Conservation (phyloP, 176 grass and related monocot species). For the Musa itinerans region DNA sequence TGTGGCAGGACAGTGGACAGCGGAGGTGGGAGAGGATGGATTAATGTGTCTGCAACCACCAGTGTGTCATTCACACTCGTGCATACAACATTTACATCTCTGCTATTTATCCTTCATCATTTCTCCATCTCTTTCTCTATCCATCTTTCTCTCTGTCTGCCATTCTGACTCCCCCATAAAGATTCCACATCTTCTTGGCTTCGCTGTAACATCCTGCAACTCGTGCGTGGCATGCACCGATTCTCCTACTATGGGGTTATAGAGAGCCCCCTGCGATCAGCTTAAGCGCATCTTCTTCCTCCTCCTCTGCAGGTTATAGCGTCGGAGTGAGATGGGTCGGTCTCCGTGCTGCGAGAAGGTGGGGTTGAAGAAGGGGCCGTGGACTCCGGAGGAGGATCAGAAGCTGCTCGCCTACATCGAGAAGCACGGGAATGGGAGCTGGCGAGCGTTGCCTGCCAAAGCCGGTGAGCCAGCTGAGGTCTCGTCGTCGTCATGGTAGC, state of each 20-base stretch:
- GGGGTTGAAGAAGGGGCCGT: slow-evolving; percentile 32
- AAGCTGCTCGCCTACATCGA: slow-evolving; percentile 66
- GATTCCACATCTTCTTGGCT: neutral
- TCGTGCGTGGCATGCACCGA: neutral
- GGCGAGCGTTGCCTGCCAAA: slow-evolving; percentile 81
- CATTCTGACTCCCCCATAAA: neutral
- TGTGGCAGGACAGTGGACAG: too few species aligned
- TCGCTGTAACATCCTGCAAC: neutral
- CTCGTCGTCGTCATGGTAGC: neutral
- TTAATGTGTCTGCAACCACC: too few species aligned
- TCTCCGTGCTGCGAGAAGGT: slow-evolving; percentile 95
- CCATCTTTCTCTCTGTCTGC: neutral
- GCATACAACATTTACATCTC: slow-evolving; percentile 15
- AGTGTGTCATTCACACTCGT: too few species aligned
- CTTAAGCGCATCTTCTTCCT: neutral
- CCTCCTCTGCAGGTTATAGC: neutral
- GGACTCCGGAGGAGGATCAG: slow-evolving; percentile 20
- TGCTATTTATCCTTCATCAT: slow-evolving; percentile 32
- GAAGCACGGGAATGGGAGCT: slow-evolving; percentile 93
- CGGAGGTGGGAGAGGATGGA: too few species aligned
- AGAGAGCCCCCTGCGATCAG: too few species aligned
- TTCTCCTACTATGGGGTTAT: neutral
- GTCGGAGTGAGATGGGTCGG: slow-evolving; percentile 40
- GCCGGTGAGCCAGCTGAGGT: slow-evolving; percentile 45
- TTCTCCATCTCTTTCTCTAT: slow-evolving; percentile 14